Conservation (phyloP, 108 stramenopile species). For the Chaetoceros muelleri region DNA sequence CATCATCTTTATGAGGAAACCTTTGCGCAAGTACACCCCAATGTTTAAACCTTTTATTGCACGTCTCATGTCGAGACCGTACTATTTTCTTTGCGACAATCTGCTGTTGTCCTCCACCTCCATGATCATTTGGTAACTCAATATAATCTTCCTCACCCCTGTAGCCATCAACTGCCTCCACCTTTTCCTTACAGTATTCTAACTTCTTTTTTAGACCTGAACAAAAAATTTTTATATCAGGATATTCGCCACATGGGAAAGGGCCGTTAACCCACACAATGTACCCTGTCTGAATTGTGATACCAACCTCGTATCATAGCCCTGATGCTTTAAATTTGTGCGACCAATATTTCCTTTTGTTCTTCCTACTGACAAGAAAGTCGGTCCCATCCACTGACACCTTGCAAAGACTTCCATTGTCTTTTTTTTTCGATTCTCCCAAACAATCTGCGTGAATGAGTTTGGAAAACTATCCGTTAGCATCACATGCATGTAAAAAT, state of each 20-base stretch:
- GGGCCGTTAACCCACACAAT: constrained; percentile 20
- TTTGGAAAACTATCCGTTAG: no score
- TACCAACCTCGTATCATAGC: constrained; percentile 12
- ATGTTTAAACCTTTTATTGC: constrained; percentile 14
- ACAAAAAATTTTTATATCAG: constrained; percentile 3
- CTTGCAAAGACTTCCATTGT: neutral
- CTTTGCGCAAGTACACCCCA: constrained; percentile 11
- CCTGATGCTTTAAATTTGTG: constrained; percentile 5
- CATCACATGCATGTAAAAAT: no score
- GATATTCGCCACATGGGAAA: constrained; percentile 5
- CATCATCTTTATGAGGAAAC: no score
- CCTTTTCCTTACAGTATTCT: neutral
- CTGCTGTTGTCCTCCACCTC: neutral
- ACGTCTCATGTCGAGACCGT: constrained; percentile 11
- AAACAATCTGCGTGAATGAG: no score
- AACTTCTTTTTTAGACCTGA: neutral
- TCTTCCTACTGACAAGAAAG: neutral
- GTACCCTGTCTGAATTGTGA: constrained; percentile 11
- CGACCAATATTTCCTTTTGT: neutral
- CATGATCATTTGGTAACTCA: no score
- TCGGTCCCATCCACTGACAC: constrained; percentile 11
- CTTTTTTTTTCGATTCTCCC: constrained; percentile 1
- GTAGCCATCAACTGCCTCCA: constrained; percentile 14
- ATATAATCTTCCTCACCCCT: neutral
- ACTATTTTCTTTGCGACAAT: neutral